These are phyloP conservation scores for Chamaenerion angustifolium DNA, from an alignment of 345 rosid species.

Conservation along the genomic window DNA sequence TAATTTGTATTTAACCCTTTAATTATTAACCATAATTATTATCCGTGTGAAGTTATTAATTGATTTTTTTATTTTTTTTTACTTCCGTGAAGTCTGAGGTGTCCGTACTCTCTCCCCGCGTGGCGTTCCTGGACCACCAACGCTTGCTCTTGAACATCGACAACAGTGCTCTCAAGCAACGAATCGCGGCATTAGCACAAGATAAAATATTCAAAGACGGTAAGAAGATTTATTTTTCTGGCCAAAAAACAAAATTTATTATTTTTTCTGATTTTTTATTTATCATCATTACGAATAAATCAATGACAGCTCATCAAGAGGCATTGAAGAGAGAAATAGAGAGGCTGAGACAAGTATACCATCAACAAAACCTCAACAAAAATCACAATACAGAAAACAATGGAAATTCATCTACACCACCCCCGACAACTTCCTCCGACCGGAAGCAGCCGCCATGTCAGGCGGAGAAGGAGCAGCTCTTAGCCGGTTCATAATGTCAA, in stretches of 20 bases:
- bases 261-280: no score
- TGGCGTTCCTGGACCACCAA: conserved; percentile 77
- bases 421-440: conserved; percentile 10
- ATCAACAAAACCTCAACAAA: conserved; percentile 40
- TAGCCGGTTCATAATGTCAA: conserved; percentile 1
- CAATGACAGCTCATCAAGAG: conserved; percentile 61
- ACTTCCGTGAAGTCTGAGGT: conserved; percentile 38
- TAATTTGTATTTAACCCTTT: no score
- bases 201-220: conserved; percentile 92
- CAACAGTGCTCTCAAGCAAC: conserved; percentile 77
- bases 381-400: conserved; percentile 1
- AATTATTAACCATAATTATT: no score
- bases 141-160: conserved; percentile 74
- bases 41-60: no score
- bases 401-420: conserved; percentile 10
- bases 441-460: background rate
- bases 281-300: no score
- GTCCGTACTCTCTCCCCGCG: conserved; percentile 73
- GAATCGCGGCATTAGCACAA: conserved; percentile 89
- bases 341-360: conserved; percentile 62
- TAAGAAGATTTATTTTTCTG: no score
- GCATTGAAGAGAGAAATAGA: conserved; percentile 83
- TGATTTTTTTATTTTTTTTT: no score
- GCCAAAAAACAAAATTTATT: no score
- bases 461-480: conserved; percentile 25